Conservation (phyloP, 352 stramenopile genomes). For the Phytophthora capsici region DNA sequence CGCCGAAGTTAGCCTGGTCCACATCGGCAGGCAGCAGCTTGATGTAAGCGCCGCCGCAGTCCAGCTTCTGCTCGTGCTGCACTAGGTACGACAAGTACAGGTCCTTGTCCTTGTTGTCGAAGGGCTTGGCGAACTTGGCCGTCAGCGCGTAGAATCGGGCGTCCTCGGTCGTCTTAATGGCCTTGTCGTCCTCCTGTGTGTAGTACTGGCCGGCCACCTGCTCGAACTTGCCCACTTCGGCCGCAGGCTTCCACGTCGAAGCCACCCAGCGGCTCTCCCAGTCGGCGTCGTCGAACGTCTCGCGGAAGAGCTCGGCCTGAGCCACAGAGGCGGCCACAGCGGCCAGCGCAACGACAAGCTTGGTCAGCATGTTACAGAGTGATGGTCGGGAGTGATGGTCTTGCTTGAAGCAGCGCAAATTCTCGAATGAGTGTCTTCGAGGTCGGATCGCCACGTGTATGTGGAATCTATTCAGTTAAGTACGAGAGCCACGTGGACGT, state of each 20-base stretch:
- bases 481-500: constrained; percentile 31
- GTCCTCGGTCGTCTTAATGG: constrained; percentile 95
- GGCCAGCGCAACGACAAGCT: constrained; percentile 61
- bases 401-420: constrained; percentile 35
- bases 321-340: constrained; percentile 58
- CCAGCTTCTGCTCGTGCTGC: constrained; percentile 98
- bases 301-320: constrained; percentile 90
- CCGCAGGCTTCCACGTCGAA: constrained; percentile 94
- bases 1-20: constrained; percentile 94
- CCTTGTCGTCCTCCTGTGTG: constrained; percentile 91
- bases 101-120: constrained; percentile 92
- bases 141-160: constrained; percentile 98
- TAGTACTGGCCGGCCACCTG: constrained; percentile 95
- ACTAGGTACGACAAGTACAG: constrained; percentile 97
- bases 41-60: constrained; percentile 99
- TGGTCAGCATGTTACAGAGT: constrained; percentile 63
- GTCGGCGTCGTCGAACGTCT: constrained; percentile 93
- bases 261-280: constrained; percentile 84
- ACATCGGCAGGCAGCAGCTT: constrained; percentile 96
- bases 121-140: constrained; percentile 88
- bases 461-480: constrained; percentile 3
- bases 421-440: constrained; percentile 33
- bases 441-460: constrained; percentile 41
- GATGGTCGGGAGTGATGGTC: constrained; percentile 15
- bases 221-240: constrained; percentile 95